phyloP scores from a whole-genome alignment of 1,284 basidiomycete species.

The Rhodotorula sp. region DNA sequence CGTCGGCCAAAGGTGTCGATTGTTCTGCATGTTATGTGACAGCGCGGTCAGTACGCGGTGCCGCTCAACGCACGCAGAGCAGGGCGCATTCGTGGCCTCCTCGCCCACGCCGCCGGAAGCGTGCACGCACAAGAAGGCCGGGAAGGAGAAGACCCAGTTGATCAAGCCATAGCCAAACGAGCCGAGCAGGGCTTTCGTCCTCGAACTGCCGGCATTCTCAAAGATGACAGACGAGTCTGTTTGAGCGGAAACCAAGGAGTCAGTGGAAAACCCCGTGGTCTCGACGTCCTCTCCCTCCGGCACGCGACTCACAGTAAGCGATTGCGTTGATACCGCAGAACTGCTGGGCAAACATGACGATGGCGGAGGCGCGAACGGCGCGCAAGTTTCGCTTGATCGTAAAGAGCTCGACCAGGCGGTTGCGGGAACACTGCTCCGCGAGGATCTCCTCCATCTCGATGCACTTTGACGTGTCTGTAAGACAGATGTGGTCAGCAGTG shows the following conservation, averaged over 20 bases:
- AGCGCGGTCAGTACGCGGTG: slow-evolving; percentile 49
- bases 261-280: not conserved
- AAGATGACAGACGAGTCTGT: slow-evolving; percentile 66
- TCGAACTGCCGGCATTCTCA: slow-evolving; percentile 55
- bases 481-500: no score
- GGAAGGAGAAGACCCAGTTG: slow-evolving; percentile 44
- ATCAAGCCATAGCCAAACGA: slow-evolving; percentile 58
- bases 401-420: slow-evolving; percentile 48
- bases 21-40: slow-evolving; percentile 42
- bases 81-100: no score
- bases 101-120: slow-evolving; percentile 47
- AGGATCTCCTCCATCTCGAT: slow-evolving; percentile 23
- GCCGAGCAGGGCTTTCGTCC: slow-evolving; percentile 56
- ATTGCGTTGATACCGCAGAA: slow-evolving; percentile 50
- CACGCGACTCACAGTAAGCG: slow-evolving; percentile 5
- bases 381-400: slow-evolving; percentile 70
- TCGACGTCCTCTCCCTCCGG: not conserved
- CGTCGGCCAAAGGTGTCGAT: slow-evolving; percentile 49
- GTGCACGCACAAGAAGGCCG: slow-evolving; percentile 45
- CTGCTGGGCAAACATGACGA: slow-evolving; percentile 64
- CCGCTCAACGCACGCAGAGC: no score
- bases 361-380: slow-evolving; percentile 62
- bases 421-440: not conserved
- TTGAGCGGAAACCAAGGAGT: not conserved
- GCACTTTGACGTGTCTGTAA: slow-evolving; percentile 17